Base-by-base conservation (phyloP, 176 grass and related monocot species). In the Carex kokanica region DNA sequence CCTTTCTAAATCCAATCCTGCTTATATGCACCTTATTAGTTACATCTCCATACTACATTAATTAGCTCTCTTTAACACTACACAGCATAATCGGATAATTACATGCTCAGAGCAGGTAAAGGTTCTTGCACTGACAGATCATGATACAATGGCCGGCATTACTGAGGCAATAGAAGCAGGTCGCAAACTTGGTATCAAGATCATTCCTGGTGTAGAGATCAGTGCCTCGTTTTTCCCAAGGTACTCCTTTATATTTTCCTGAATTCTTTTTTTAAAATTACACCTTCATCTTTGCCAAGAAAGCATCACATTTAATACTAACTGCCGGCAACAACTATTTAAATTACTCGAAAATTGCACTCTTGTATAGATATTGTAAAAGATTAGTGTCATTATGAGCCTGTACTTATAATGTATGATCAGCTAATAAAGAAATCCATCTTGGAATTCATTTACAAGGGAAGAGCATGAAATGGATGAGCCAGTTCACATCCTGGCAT, bases 401-500 rank as follows among this genome's bases (percentile, higher is more conserved):
- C 14, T 51, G 20, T 49, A 74, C 1, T 49, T 9, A 51, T 49
- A 45, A 23, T 8, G n/a, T 52, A 53, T 74, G 38, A 61, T 52
- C 69, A 61, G 58, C 38, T 85, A 61, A 80, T 43, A 80, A 60
- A 80, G 25, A 41, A 79, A 8, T 60, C 49, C 52, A 61, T 80
- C 41, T 80, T 80, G 25, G 29, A 52, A 77, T 77, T 51, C 24
- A 23, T 78, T 83, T 65, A 17, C 31, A 86, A 92, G 90, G 78
- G 85, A 91, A 21, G 80, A 85, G 23, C 24, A 68, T 60, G 86
- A 88, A 34, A 21, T 71, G 41, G 34, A 83, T 1, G 91, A 93
- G 75, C 91, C 91, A 47, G 94, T 93, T 51, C 91, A 97, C 81
- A 88, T 97, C 83, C 91, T 97, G 4, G 91, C 94, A 38, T 97